Evolutionary conservation across 257 asterid species (phyloP), one percentile per base, ranked within the genome.

Genomic region (Plantago major): DNA sequence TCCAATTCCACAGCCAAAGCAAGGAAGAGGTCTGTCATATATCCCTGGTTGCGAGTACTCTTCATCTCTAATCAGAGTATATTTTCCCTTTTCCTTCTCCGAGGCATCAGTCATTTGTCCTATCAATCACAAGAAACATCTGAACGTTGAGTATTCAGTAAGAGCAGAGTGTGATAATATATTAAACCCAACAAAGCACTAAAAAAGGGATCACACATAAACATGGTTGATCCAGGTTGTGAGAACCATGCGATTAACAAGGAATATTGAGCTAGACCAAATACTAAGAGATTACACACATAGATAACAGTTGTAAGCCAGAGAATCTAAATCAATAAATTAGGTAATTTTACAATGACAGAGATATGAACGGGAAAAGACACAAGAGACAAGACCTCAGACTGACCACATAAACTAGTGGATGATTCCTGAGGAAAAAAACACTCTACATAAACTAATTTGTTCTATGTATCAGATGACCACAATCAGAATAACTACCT

Each of bases 1-100:
- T 75, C 88, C 92, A 10, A 81, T 63, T 63, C 92, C 88, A 70
- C 88, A 81, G 60, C 92, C 92, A 62, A 84, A 84, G 82, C 88
- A 84, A 40, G 85, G 91, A 66, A 84, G 81, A 49, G 88, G 88
- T 73, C 68, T 84, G 78, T 84, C 92, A 14, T 81, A 84, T 9
- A 67, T 57, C 45, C 92, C 85, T 44, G 73, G 54, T 72, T 74
- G 85, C 48, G 65, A 71, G 59, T 78, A 80, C 44, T 81, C 86
- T 47, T 72, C 71, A 62, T 77, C 86, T 75, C 71, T 69, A 57
- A 84, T 67, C 48, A 71, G 66, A 38, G 75, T 55, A 75, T 79
- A 81, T 65, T 76, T 84, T 15, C 85, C 86, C 58, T 81, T 84
- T 60, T 71, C 85, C 18, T 43, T 56, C 46, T 56, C 42, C 3